Percentiles rank a stretch among this genome's conserved stretches.
Conservation (phyloP, 345 rosid species). For the Citrus maxima region DNA sequence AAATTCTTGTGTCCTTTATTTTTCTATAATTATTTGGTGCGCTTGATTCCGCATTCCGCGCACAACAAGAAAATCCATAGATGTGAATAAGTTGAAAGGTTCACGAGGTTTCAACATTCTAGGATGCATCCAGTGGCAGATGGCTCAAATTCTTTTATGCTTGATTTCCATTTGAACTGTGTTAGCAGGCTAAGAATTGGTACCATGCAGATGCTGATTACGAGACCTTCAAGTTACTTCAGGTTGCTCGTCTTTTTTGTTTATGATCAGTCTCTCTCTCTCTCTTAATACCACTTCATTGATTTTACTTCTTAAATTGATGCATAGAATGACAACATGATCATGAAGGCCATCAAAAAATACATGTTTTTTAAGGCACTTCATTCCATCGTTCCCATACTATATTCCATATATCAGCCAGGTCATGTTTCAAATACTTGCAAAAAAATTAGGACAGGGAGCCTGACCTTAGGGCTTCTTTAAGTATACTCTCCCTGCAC, state of each 20-base stretch:
- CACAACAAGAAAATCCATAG: constrained; percentile 40
- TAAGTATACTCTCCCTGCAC: background rate
- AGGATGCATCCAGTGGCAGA: constrained; percentile 18
- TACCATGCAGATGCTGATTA: constrained; percentile 91
- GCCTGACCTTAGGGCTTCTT: background rate
- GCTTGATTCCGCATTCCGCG: too few species aligned
- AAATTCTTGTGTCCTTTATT: too few species aligned
- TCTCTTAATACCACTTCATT: too few species aligned
- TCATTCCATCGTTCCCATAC: too few species aligned
- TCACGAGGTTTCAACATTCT: constrained; percentile 41
- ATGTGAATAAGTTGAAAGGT: constrained; percentile 33
- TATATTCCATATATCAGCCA: background rate
- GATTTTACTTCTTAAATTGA: too few species aligned
- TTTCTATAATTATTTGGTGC: too few species aligned
- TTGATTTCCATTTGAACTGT: constrained; percentile 87
- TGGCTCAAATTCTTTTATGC: constrained; percentile 60
- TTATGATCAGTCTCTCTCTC: background rate
- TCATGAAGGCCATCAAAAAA: too few species aligned
- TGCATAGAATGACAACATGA: too few species aligned
- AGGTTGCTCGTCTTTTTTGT: constrained; percentile 40
- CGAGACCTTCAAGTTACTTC: constrained; percentile 88
- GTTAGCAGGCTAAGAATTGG: constrained; percentile 76
- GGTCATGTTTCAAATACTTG: background rate
- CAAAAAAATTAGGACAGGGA: background rate
- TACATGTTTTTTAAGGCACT: too few species aligned